Evolutionary conservation across 2,329 filamentous ascomycete genomes (phyloP).

Genomic region (Aspergillus ustus): DNA sequence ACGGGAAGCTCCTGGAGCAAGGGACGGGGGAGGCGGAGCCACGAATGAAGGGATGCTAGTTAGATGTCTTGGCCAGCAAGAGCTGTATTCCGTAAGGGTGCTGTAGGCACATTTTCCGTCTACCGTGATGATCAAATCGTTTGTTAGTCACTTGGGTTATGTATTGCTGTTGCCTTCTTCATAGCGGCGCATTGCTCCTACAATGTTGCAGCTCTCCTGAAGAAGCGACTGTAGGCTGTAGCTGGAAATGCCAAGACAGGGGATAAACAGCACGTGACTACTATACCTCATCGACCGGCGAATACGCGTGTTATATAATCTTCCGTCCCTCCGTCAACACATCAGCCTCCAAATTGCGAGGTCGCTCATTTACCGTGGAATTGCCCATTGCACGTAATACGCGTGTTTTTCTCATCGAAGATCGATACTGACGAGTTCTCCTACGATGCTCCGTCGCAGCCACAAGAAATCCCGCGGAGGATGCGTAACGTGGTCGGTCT

Average conservation of each 20-base stretch:
- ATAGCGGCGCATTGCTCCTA: no score
- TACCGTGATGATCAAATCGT: no score
- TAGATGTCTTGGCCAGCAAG: no score
- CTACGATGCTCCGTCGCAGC: constrained; percentile 10
- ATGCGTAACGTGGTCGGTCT: constrained; percentile 7
- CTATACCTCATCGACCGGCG: no score
- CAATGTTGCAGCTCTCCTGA: no score
- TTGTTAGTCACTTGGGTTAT: no score
- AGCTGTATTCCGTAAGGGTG: no score
- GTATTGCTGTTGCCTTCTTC: no score
- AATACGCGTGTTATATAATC: not conserved
- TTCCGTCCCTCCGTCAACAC: not conserved
- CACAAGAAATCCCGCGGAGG: constrained; percentile 13
- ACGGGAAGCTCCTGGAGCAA: not conserved
- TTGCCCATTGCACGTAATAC: not conserved
- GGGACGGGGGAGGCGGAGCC: no score
- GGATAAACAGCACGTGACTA: not conserved
- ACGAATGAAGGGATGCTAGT: no score
- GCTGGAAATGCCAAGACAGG: not conserved
- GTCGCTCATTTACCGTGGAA: not conserved
- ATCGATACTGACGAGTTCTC: not conserved
- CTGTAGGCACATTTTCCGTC: no score
- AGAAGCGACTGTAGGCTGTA: no score
- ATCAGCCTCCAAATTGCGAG: not conserved
- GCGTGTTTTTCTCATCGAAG: not conserved